phyloP scores from a whole-genome alignment of 2,329 filamentous ascomycete species.

The Microdochium nivale region DNA sequence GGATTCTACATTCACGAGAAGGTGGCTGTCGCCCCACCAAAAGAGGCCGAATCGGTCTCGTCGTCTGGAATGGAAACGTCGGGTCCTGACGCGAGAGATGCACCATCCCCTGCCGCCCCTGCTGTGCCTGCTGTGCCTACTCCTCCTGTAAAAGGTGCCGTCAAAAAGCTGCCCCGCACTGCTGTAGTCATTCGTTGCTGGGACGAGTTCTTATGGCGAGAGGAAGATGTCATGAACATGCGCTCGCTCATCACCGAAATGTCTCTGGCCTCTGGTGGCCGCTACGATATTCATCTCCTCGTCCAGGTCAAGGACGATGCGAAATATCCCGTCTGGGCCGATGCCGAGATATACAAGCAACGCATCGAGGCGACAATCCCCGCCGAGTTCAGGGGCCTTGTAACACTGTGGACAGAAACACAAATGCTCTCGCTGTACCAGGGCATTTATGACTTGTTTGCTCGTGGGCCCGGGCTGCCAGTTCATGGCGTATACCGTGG shows the following conservation, averaged over 20 bases:
- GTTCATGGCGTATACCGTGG: conserved; percentile 91
- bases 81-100: conserved; percentile 8
- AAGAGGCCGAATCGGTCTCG: neutral
- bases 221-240: conserved; percentile 74
- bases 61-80: neutral
- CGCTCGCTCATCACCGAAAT: conserved; percentile 80
- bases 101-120: conserved; percentile 4
- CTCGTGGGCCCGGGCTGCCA: conserved; percentile 56
- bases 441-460: conserved; percentile 70
- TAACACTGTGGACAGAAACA: conserved; percentile 86
- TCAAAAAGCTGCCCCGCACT: conserved; percentile 43
- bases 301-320: conserved; percentile 76
- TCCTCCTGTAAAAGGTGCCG: neutral
- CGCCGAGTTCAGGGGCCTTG: conserved; percentile 79
- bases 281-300: conserved; percentile 80
- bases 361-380: conserved; percentile 64
- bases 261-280: conserved; percentile 69
- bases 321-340: conserved; percentile 69
- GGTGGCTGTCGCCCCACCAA: conserved; percentile 7
- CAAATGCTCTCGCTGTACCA: conserved; percentile 91
- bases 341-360: conserved; percentile 57
- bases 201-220: conserved; percentile 70
- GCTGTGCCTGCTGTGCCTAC: too few relatives aligned
- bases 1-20: conserved; percentile 43
- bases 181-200: conserved; percentile 77